A percentile compares a stretch with the other conserved stretches of the same genome.
These are phyloP conservation scores for Yarrowia osloensis DNA, from an alignment of 805 yeast species.

Conservation along the genomic window DNA sequence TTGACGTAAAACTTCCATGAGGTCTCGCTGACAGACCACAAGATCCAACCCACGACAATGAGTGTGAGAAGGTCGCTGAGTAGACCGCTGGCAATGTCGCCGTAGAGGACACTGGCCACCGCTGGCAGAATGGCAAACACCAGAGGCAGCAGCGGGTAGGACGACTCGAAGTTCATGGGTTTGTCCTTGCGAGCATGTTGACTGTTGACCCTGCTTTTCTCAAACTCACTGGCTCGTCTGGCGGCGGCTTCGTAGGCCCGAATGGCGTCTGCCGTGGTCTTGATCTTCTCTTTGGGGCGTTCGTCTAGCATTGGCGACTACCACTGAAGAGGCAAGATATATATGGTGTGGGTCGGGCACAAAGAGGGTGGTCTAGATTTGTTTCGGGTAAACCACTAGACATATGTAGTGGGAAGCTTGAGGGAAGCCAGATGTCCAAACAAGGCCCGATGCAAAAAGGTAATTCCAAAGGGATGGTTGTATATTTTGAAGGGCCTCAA, in stretches of 20 bases:
- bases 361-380: slow-evolving; percentile 18
- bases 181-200: slow-evolving; percentile 14
- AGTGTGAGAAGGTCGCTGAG: slow-evolving; percentile 36
- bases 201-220: slow-evolving; percentile 9
- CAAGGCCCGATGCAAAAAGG: slow-evolving; percentile 16
- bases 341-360: slow-evolving; percentile 26
- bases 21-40: slow-evolving; percentile 36
- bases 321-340: slow-evolving; percentile 10
- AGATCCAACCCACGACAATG: slow-evolving; percentile 35
- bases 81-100: slow-evolving; percentile 34
- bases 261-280: slow-evolving; percentile 23
- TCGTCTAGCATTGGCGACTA: slow-evolving; percentile 23
- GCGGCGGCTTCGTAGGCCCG: slow-evolving; percentile 28
- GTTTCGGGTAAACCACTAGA: slow-evolving; percentile 26
- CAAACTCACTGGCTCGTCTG: slow-evolving; percentile 23
- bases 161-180: slow-evolving; percentile 12
- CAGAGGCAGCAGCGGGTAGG: slow-evolving; percentile 30
- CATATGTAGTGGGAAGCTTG: slow-evolving; percentile 26
- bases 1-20: slow-evolving; percentile 36
- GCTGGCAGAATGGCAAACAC: slow-evolving; percentile 37
- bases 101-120: slow-evolving; percentile 31
- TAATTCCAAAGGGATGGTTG: slow-evolving; percentile 2
- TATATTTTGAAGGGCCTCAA: not conserved
- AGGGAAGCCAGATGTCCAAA: not conserved
- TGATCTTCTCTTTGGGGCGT: slow-evolving; percentile 20